Base-by-base conservation (phyloP, 2,329 filamentous ascomycete genomes). In the Teratosphaeria epicoccoides region DNA sequence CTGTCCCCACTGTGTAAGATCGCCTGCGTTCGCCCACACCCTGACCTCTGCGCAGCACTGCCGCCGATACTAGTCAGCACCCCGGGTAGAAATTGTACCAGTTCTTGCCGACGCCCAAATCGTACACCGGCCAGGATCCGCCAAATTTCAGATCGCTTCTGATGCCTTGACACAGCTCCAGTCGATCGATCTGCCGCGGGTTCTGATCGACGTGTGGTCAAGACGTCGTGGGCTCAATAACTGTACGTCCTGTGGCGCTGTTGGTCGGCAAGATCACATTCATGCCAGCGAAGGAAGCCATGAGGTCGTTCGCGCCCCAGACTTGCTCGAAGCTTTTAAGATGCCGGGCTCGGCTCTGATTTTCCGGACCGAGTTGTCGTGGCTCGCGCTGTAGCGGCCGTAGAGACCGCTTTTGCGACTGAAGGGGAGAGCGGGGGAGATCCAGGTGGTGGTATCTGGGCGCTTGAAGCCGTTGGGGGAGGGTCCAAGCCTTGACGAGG, bases 121-220 rank as follows among this genome's bases (percentile, higher is more conserved):
- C 57, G 14, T 50, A 37, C 7, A 56, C 50, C 24, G 46, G 23
- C 7, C 51, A 50, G 47, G 57, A 59, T n/a, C 57, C 57, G 23
- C 56, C 56, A 53, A 68, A 64, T 58, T 1, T 66, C 61, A 56
- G 75, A 76, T 63, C 73, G 76, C 55, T 73, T 61, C 48, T 74
- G 63, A 60, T 59, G 24, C 58, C 59, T 50, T 61, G 59, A 33
- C 58, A 59, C 6, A 59, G 50, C 45, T 59, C 52, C 22, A 57
- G 50, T 20, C 44, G 51, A n/a, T 51, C 46, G 49, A 59, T 47
- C 11, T 51, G 57, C 9, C 56, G 50, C n/a, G 57, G 56, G 44
- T 59, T 51, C 46, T 59, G 57, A 46, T 59, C 57, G 37, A 59
- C 57, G 44, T 59, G 52, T 49, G 53, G 51, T 48, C 54, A 54